Evolutionary conservation across 495 filamentous ascomycete species (phyloP), one percentile per base, ranked within the genome.

Genomic region (Aspergillus taichungensis): DNA sequence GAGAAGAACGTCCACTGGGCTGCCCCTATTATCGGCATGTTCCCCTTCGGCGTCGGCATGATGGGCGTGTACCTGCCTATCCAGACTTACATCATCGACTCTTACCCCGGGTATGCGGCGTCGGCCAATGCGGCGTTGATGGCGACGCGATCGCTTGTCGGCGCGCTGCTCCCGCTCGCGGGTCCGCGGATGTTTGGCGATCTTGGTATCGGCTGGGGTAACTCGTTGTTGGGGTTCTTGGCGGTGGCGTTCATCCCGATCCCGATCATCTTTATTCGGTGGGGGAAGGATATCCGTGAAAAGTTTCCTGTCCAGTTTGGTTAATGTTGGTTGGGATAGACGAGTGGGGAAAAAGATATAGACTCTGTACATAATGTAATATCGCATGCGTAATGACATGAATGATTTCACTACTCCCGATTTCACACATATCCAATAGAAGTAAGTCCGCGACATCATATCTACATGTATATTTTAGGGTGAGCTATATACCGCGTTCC

Each of bases 121-220:
- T 77, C 72, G 6, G 80, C 76, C 1, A 68, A 77, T 0, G 82
- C 79, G 5, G 74, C 78, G 1, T 54, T 78, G 13, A 72, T 74
- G 0, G 72, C 76, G 0, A 63, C 79, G 6, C 62, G 82, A 5
- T 80, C 73, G 1, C 50, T 86, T 0, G 52, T 77, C 5, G 84
- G 79, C 0, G 80, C 79, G 2, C 52, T 83, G 4, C 60, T 88
- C 8, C 84, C 84, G 3, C 65, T 87, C 5, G 77, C 74, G 3
- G 83, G 78, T 1, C 69, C 74, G 12, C 61, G 69, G 13, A 77
- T 88, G 77, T 87, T 83, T 59, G 44, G 60, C 0, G 53, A 57
- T 0, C 62, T 87, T 3, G 78, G 80, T 0, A 57, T 81, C 5
- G 82, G 80, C 1, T 85, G 83, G 83, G 83, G 81, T 1, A 86